Conservation (phyloP, 108 stramenopile species). For the Fragilaria radians region DNA sequence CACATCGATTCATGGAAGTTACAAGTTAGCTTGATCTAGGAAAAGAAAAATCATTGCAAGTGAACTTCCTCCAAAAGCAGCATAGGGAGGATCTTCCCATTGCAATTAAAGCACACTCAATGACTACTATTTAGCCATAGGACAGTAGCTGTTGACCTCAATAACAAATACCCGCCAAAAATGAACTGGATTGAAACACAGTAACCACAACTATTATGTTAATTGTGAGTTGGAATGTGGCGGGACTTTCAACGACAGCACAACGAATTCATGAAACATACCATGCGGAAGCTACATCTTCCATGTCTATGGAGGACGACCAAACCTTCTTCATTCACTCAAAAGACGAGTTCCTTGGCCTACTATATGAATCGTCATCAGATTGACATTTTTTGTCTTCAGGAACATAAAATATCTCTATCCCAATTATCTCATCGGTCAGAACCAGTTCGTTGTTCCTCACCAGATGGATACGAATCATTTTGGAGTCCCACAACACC, state of each 20-base stretch:
- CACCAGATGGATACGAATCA: constrained; percentile 59
- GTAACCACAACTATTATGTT: too few relatives aligned
- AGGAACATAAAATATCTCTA: constrained; percentile 85
- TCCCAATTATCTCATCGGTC: constrained; percentile 48
- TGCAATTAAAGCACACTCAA: too few relatives aligned
- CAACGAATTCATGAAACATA: constrained; percentile 53
- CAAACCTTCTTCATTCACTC: background rate
- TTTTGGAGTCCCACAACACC: constrained; percentile 70
- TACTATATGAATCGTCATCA: constrained; percentile 51
- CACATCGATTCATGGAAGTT: too few relatives aligned
- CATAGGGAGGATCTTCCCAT: too few relatives aligned
- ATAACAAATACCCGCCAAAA: too few relatives aligned
- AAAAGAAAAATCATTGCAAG: too few relatives aligned
- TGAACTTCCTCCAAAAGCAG: too few relatives aligned
- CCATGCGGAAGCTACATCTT: background rate
- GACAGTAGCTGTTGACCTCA: too few relatives aligned
- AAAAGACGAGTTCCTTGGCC: constrained; percentile 19
- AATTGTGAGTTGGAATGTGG: constrained; percentile 89
- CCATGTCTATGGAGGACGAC: too few relatives aligned
- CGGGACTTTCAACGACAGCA: constrained; percentile 71
- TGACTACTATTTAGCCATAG: too few relatives aligned
- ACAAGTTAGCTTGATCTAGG: too few relatives aligned
- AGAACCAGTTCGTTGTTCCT: constrained; percentile 56
- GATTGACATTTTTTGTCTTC: constrained; percentile 79
- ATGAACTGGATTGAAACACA: too few relatives aligned